Base-by-base conservation (phyloP, 129 eudicot genomes). In the Flaveria linearis region DNA sequence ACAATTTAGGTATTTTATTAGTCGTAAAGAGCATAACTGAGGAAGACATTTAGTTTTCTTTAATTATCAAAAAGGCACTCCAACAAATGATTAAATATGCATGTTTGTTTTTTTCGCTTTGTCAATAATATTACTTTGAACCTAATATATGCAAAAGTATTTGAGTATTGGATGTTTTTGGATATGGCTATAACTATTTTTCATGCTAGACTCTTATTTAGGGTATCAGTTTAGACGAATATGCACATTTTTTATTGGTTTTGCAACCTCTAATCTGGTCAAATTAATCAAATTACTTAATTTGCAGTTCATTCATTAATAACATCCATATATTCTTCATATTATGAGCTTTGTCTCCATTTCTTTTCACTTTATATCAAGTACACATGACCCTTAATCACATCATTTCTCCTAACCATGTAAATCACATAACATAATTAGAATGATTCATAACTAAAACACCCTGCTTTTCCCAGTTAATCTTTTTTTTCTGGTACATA, bases 401-500 rank as follows among this genome's bases (percentile, higher is more conserved):
- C 39, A 25, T 60, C 41, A 18, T 68, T 52, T 76, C 81, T 56
- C 47, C 67, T 55, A 36, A 15, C 71, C 62, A 73, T 25, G 22
- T 45, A 70, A 78, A n/a, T 30, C 11, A 14, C 50, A 57, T 30
- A 10, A 18, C 8, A 69, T 26, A 23, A 15, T 63, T 36, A 18
- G 39, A 78, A 69, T 69, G 61, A 12, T 77, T 16, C 16, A 23
- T 11, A 39, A 77, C 39, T 52, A 67, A 68, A 77, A 67, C 51
- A 22, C 62, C 49, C 47, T 75, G 62, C 56, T 33, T 63, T 50
- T 57, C 18, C 68, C 30, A 43, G 17, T 18, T 36, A 33, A 28
- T 20, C 36, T 33, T 28, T 46, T 60, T 25, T 46, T 60, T 60
- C 9, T 25, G 56, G 61, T 47, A 26, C 33, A 13, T 16, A 7